A percentile compares a stretch with the other conserved stretches of the same genome.
phyloP scores from a whole-genome alignment of 306 rosid genomes.

The Begonia fuchsioides region DNA sequence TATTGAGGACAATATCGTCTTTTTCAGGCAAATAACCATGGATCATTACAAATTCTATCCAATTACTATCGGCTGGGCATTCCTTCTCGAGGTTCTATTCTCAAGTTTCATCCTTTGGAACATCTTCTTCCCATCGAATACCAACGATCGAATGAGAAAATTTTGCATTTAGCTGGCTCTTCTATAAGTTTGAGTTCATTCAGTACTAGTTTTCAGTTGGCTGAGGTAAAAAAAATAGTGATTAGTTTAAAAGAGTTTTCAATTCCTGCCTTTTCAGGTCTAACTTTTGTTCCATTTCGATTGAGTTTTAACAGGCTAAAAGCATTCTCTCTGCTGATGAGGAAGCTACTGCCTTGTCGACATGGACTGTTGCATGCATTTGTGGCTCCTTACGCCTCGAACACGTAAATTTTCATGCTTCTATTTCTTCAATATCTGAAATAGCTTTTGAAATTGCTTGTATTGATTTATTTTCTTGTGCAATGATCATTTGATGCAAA shows the following conservation, averaged over 20 bases:
- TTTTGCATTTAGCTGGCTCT: constrained; percentile 38
- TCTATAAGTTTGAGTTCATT: constrained; percentile 59
- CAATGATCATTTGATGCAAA: too few relatives aligned
- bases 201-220: constrained; percentile 40
- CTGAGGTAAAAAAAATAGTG: constrained; percentile 43
- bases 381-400: constrained; percentile 97
- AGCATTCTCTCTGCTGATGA: constrained; percentile 67
- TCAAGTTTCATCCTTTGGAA: constrained; percentile 62
- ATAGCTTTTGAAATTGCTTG: too few relatives aligned
- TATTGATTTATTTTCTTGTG: too few relatives aligned
- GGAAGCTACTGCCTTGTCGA: constrained; percentile 87
- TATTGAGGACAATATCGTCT: neutral
- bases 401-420: constrained; percentile 30
- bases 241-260: neutral
- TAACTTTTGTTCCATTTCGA: constrained; percentile 6
- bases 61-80: constrained; percentile 43
- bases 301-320: constrained; percentile 57
- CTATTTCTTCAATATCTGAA: too few relatives aligned
- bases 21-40: constrained; percentile 54
- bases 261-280: neutral
- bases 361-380: constrained; percentile 83
- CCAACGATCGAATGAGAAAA: constrained; percentile 34
- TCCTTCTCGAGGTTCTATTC: constrained; percentile 54
- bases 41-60: constrained; percentile 68
- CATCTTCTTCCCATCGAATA: constrained; percentile 50